A percentile compares a stretch with the other conserved stretches of the same genome.
Conservation (phyloP, 1,284 basidiomycete genomes). For the Gymnopus androsaceus region DNA sequence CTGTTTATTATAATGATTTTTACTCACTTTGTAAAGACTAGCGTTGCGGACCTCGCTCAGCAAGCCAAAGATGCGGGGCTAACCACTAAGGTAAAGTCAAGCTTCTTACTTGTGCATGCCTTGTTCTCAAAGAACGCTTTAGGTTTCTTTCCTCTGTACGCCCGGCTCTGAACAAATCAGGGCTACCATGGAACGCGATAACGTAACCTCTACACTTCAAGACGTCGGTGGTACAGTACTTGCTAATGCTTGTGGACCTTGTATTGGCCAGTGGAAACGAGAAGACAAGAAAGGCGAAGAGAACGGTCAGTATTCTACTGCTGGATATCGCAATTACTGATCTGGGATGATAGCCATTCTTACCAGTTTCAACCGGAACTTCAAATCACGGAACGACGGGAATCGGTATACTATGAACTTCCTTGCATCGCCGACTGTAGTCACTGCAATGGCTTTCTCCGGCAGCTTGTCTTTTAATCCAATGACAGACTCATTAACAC, state of each 20-base stretch:
- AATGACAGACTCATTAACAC: constrained; percentile 77
- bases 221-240: constrained; percentile 90
- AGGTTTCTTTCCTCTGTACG: constrained; percentile 95
- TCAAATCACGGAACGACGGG: constrained; percentile 97
- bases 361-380: constrained; percentile 98
- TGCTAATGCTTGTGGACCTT: constrained; percentile 98
- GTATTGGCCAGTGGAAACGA: constrained; percentile 99
- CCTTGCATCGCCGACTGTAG: constrained; percentile 94
- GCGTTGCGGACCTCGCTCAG: constrained; percentile 78
- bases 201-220: constrained; percentile 79
- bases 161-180: constrained; percentile 98
- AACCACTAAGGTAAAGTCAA: constrained; percentile 60
- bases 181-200: constrained; percentile 96
- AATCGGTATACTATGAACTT: constrained; percentile 98
- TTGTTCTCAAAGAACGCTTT: background rate
- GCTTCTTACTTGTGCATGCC: background rate
- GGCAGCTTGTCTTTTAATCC: constrained; percentile 97
- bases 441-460: constrained; percentile 97
- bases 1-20: background rate
- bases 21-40: constrained; percentile 11
- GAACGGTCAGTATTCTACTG: constrained; percentile 62
- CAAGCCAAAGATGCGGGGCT: constrained; percentile 89
- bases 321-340: background rate
- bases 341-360: constrained; percentile 70
- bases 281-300: constrained; percentile 89